Percentiles rank a stretch among this genome's conserved stretches.
Conservation (phyloP, 2,329 filamentous ascomycete species). For the Incumbomyces lentus region DNA sequence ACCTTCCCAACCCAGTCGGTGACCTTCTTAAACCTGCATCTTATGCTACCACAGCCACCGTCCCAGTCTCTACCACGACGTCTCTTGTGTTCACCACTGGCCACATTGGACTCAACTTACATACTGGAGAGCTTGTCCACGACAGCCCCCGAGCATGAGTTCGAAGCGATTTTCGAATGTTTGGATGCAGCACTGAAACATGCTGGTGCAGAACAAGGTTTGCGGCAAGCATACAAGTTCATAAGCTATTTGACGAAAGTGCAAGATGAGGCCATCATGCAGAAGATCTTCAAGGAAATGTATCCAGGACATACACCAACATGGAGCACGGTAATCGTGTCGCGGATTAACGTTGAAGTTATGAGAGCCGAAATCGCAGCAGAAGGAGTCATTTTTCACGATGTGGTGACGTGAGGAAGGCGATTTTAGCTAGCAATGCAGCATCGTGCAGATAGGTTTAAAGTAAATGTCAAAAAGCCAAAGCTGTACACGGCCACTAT, state of each 20-base stretch:
- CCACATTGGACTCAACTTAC: neutral
- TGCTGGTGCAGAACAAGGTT: neutral
- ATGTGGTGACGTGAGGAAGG: neutral
- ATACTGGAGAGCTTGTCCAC: neutral
- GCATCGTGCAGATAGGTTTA: no score
- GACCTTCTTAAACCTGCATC: neutral
- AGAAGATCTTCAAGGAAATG: neutral
- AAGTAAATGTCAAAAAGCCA: no score
- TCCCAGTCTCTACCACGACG: neutral
- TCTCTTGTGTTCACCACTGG: constrained; percentile 1
- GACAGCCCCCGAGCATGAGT: neutral
- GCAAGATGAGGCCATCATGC: neutral
- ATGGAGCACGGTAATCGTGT: neutral
- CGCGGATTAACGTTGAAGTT: neutral
- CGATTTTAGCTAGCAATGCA: no score
- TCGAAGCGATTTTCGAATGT: neutral
- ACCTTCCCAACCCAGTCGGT: neutral
- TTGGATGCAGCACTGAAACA: constrained; percentile 2
- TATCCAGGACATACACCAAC: constrained; percentile 1
- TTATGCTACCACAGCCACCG: neutral
- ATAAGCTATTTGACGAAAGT: neutral
- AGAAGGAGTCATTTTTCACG: neutral
- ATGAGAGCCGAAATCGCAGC: neutral
- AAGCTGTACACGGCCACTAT: no score
- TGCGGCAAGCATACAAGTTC: neutral